Evolutionary conservation across 768 basidiomycete species (phyloP), one percentile per base, ranked within the genome.

Genomic region (Naganishia friedmannii): DNA sequence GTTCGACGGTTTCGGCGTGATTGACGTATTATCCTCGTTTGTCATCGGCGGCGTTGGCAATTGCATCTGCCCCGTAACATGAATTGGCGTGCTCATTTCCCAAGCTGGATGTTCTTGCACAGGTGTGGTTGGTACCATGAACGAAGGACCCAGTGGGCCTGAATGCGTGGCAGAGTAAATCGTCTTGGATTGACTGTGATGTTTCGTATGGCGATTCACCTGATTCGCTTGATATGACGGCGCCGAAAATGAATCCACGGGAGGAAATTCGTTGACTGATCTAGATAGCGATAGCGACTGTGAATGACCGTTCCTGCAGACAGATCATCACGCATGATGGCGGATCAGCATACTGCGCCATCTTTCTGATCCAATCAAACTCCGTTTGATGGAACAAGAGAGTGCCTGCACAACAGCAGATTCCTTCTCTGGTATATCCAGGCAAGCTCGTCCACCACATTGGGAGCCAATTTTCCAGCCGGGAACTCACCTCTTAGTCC

Each of bases 1-100:
- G 21, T 15, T 28, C 10, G 60, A 63, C n/a, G 60, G 60, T 45
- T 45, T 63, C 39, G 60, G 60, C 10, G 60, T 63, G 60, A 42
- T 42, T 29, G 26, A 23, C n/a, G 57, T 34, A 37, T 58, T 34
- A 23, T 58, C 60, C 42, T 63, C 60, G 26, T 63, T 63, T 8
- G 60, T 63, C 60, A 63, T 63, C 23, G 60, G 60, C 15, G 60
- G 60, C 3, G 60, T 63, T 10, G 60, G 60, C 37, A 63, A 42
- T 42, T 63, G 60, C 26, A 63, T 63, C 32, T 63, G 39, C 10
- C 60, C 42, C 13, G 39, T 45, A n/a, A 63, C 42, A 17, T 63
- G 60, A 46, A 63, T 45, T 23, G 60, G 60, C 4, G 60, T 63
- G 15, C 39, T 45, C 60, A 63, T 63, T 42, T 63, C 23, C 60